Percentiles rank a stretch among this genome's conserved stretches.
Evolutionary conservation across 306 rosid genomes (phyloP).

Genomic region (Pyrus bretschneideri): DNA sequence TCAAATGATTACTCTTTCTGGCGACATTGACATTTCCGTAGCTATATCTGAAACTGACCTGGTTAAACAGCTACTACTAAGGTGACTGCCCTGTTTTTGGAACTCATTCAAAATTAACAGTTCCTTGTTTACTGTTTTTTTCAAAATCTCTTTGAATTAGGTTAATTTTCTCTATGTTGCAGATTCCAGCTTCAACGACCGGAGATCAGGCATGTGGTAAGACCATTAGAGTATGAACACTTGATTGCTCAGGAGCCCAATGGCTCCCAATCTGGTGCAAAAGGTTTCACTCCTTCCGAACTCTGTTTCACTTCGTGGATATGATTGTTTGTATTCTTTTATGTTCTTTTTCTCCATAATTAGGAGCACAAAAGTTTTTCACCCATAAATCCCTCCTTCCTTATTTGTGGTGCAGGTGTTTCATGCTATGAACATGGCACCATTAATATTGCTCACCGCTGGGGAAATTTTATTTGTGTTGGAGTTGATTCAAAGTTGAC

Average conservation of each 20-base stretch:
- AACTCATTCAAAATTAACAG: not conserved
- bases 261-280: conserved; percentile 57
- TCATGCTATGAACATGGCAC: no score
- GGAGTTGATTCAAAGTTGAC: no score
- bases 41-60: conserved; percentile 92
- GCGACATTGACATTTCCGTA: conserved; percentile 79
- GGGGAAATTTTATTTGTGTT: no score
- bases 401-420: no score
- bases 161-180: conserved; percentile 7
- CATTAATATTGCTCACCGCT: no score
- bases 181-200: no score
- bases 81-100: conserved; percentile 30
- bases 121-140: conserved; percentile 3
- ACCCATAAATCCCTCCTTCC: no score
- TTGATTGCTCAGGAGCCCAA: conserved; percentile 58
- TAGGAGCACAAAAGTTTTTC: no score
- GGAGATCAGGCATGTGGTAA: no score
- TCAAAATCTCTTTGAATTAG: conserved; percentile 12
- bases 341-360: no score
- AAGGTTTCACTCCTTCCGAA: conserved; percentile 33
- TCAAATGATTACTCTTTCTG: conserved; percentile 94
- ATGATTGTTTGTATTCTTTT: conserved; percentile 1
- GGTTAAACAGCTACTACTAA: conserved; percentile 75
- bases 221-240: conserved; percentile 1
- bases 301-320: not conserved